Evolutionary conservation across 192 early-diverging fungal genomes (phyloP).

Genomic region (Coemansia sp.): DNA sequence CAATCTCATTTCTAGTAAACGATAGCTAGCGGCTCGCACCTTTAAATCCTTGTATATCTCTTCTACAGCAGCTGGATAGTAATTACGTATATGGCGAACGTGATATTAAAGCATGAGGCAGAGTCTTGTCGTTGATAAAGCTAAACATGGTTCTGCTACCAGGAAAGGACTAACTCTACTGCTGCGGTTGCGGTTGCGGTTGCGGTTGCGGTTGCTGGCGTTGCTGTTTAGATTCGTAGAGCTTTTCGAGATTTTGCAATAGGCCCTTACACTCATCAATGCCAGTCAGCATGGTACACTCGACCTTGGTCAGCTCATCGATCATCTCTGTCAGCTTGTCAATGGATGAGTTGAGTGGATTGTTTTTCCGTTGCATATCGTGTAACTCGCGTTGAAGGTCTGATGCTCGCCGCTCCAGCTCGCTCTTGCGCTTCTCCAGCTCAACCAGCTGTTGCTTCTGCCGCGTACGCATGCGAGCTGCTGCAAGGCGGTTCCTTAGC

Average conservation of each 20-base stretch:
- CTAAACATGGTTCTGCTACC: background rate
- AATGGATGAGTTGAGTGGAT: constrained; percentile 35
- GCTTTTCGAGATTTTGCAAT: constrained; percentile 32
- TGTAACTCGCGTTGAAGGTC: constrained; percentile 39
- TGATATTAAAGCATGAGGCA: background rate
- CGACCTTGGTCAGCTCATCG: constrained; percentile 44
- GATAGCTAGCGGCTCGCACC: background rate
- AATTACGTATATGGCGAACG: background rate
- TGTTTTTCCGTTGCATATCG: constrained; percentile 36
- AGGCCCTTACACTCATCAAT: constrained; percentile 50
- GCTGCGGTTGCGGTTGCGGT: background rate
- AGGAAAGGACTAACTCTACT: background rate
- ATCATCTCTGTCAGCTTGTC: constrained; percentile 41
- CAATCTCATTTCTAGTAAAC: constrained; percentile 40
- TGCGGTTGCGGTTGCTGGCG: background rate
- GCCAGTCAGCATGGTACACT: constrained; percentile 41
- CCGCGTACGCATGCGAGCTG: constrained; percentile 50
- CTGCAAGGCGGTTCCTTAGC: constrained; percentile 41
- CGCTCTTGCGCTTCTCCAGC: constrained; percentile 42
- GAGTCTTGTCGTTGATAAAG: background rate
- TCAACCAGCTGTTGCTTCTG: constrained; percentile 52
- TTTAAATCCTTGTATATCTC: background rate
- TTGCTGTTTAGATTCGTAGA: constrained; percentile 16
- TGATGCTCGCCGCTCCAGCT: constrained; percentile 32
- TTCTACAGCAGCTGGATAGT: no score